Evolutionary conservation across 768 basidiomycete species (phyloP), one percentile per base, ranked within the genome.

Genomic region (Sarcomyxa edulis): DNA sequence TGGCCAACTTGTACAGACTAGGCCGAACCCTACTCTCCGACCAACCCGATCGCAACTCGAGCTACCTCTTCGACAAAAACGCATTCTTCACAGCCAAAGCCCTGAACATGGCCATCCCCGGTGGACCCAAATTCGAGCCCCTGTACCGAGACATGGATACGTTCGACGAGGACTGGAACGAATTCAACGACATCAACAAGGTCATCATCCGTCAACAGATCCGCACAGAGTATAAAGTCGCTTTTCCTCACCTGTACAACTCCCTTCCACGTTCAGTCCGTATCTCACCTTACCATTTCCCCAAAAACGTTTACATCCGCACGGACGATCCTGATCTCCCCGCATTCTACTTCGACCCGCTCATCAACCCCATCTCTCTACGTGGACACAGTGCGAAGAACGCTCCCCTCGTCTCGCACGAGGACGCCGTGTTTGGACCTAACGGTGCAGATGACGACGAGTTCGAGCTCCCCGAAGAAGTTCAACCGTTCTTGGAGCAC

Each of bases 181-280:
- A 96, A 59, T 99, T 99, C 54, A 99, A 99, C 58, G 96, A 99
- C 56, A 96, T 98, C 63, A 94, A 96, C 68, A 99, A 99, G 62
- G 87, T 99, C 54, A 95, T 99, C 60, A 98, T 99, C 50, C 93
- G 96, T 15, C 93, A 98, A 56, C 91, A 96, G 60, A 95, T 98
- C 47, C 79, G 96, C 32, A 97, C 95, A 2, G 96, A 99, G 65
- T 97, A 99, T 76, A 97, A 95, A 60, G 93, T 99, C 36, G 95
- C 94, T 2, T 98, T 97, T 73, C 95, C 96, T 22, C 95, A 99
- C 54, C 74, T 99, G 1, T 99, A 99, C 67, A 99, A 99, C 64
- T 96, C 96, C 24, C 74, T 96, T 7, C 96, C 96, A 32, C 88
- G 95, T 22, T 90, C 92, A 18, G 93, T 99, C 39, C 85, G 77